Evolutionary conservation across 208 protist species (phyloP), one percentile per base, ranked within the genome.

Genomic region (Leishmania gerbilli): DNA sequence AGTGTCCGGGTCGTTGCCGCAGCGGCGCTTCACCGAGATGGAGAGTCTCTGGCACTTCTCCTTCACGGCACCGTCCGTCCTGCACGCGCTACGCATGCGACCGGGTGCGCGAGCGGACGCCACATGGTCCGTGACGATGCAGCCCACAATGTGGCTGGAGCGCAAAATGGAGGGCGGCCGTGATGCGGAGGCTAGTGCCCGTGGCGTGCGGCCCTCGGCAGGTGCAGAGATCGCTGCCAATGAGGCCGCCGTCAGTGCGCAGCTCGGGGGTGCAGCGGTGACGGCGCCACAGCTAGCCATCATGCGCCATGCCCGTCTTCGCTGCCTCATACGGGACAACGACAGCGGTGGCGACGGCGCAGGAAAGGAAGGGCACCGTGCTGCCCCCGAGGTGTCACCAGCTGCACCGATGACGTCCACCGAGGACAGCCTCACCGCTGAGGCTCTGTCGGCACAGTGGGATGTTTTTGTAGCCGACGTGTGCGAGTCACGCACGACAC

Each of bases 11-110:
- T 31, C 24, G 56, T 40, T 77, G 37, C 74, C 74, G 53, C 74
- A 77, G 74, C 74, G 56, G 34, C 74, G 15, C 53, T 51, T 65
- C 9, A 24, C 40, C 8, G 53, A 65, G 37, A 6, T 77, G 24
- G 53, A 77, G 74, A 7, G 55, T 34, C 74, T 77, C 74, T 40
- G 31, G 74, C 74, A 53, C 55, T 62, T 67, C 17, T 31, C n/a
- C 11, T 21, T 40, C 56, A 64, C 74, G 51, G 71, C 51, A 19
- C 69, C 42, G 31, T 76, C 71, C 19, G 13, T 58, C 17, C 17
- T 34, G 71, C 24, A 31, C 34, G 7, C 51, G 15, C 71, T 60
- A 6, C 47, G 51, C 13, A 42, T 17, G 34, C 71, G 51, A 11
- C n/a, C 24, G 24, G 71, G 7, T 60, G 45, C 31, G 15, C 31